Percentiles rank a stretch among this genome's conserved stretches.
Evolutionary conservation across 2,329 filamentous ascomycete genomes (phyloP).

Genomic region (Bertia moriformis): DNA sequence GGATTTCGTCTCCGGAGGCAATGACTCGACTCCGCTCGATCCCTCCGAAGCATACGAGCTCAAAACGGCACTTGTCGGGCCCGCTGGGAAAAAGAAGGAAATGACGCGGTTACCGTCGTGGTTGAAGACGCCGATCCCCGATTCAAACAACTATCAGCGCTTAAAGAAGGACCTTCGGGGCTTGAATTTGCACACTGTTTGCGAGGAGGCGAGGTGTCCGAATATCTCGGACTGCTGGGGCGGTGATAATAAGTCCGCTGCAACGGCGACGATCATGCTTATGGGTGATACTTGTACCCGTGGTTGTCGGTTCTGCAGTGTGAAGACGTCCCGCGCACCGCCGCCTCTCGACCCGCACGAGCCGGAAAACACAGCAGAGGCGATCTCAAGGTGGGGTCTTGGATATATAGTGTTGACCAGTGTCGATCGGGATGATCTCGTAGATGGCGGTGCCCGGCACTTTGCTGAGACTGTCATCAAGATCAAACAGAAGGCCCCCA

Average conservation of each 20-base stretch:
- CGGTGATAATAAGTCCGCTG: constrained; percentile 70
- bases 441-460: constrained; percentile 75
- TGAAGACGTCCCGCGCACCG: constrained; percentile 70
- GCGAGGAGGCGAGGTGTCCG: constrained; percentile 90
- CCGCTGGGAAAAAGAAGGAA: constrained; percentile 44
- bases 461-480: constrained; percentile 87
- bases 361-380: constrained; percentile 91
- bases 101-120: constrained; percentile 72
- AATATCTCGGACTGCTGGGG: constrained; percentile 99
- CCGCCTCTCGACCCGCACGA: constrained; percentile 84
- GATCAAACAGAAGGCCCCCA: constrained; percentile 73
- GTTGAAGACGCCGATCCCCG: constrained; percentile 89
- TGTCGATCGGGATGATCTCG: constrained; percentile 85
- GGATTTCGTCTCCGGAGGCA: constrained; percentile 35
- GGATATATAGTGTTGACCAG: constrained; percentile 90
- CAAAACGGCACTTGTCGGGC: constrained; percentile 49
- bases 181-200: constrained; percentile 83
- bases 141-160: constrained; percentile 74
- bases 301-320: constrained; percentile 90
- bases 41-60: constrained; percentile 41
- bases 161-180: constrained; percentile 90
- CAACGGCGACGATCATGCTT: constrained; percentile 96
- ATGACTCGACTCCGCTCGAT: constrained; percentile 25
- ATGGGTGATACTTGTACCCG: constrained; percentile 98
- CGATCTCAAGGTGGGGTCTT: constrained; percentile 78